Base-by-base conservation (phyloP, 2,329 filamentous ascomycete species). In the Pseudogymnoascus sp. region DNA sequence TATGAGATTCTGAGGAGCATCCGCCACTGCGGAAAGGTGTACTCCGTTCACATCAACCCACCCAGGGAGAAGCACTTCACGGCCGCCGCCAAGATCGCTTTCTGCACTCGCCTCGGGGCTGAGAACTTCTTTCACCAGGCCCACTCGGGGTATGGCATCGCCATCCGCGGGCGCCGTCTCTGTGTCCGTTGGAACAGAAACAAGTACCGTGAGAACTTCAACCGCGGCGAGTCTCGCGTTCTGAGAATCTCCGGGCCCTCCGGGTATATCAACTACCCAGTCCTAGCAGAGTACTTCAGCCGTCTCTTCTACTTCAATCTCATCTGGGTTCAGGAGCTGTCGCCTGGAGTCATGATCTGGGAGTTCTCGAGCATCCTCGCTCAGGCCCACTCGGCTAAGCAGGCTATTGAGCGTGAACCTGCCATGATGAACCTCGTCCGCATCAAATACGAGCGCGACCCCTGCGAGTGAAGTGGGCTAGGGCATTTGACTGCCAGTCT, bases 11-110 rank as follows among this genome's bases (percentile, higher is more conserved):
- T 69, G 37, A 59, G 38, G 4, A 47, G 35, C 16, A 67, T 70
- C 40, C 56, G 59, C n/a, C 18, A 42, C 37, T 60, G 59, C 21
- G 68, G 68, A 14, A 62, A 67, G 1, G 67, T 70, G 3, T 66
- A 63, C 16, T 62, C 61, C 5, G 38, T 67, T 5, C 63, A 68
- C 40, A 56, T 69, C 12, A 63, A 61, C 7, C 47, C 59, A 2
- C 59, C 67, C 12, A 60, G 44, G 18, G 59, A 31, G 7, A 38
- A 12, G 3, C 63, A 68, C 33, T n/a, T 8, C 11, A 64, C 62
- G 1, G 63, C 44, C 14, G 68, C 66, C 18, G 68, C 67, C 5
- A 68, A 69, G 38, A 25, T 70, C 8, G 63, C 63, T 1, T 69
- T 70, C 38, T 62, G 63, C 59, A 35, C 50, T 3, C 61, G 59